Percentiles rank a stretch among this genome's conserved stretches.
Evolutionary conservation across 202 grass and related monocot genomes (phyloP).

Genomic region (Carex sylvatica): DNA sequence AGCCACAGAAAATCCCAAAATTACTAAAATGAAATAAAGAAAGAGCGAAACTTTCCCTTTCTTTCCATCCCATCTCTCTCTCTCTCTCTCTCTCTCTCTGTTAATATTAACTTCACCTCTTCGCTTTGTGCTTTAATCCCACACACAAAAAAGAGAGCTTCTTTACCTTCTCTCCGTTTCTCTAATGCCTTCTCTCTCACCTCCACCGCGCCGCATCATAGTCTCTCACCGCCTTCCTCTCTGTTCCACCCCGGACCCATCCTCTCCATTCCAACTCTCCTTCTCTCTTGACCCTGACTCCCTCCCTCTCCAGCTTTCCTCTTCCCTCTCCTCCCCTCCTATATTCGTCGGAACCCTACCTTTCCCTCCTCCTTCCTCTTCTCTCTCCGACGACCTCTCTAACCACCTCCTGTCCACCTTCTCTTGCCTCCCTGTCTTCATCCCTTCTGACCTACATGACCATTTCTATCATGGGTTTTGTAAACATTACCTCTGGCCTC

Average conservation of each 20-base stretch:
- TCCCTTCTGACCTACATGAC: constrained; percentile 31
- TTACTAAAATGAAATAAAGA: background rate
- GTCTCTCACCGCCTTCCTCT: constrained; percentile 71
- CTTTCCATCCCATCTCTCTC: background rate
- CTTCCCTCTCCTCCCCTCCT: constrained; percentile 40
- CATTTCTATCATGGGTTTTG: constrained; percentile 59
- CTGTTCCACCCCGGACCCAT: constrained; percentile 28
- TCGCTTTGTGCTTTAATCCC: background rate
- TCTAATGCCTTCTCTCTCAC: background rate
- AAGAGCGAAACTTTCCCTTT: constrained; percentile 1
- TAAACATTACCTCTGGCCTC: constrained; percentile 63
- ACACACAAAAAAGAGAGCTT: background rate
- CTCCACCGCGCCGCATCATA: constrained; percentile 41
- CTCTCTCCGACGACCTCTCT: constrained; percentile 26
- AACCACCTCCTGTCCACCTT: constrained; percentile 33
- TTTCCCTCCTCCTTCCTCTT: constrained; percentile 8
- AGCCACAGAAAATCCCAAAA: background rate
- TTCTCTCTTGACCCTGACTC: constrained; percentile 60
- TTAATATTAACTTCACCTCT: background rate
- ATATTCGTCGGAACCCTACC: constrained; percentile 60
- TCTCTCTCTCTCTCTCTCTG: background rate
- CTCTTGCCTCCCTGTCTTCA: constrained; percentile 43
- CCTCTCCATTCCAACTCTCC: constrained; percentile 33
- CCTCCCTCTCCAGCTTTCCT: constrained; percentile 47
- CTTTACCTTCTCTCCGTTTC: background rate